These are phyloP conservation scores for Boeremia lycopersici DNA, from an alignment of 2,329 filamentous ascomycete genomes.

Conservation along the genomic window DNA sequence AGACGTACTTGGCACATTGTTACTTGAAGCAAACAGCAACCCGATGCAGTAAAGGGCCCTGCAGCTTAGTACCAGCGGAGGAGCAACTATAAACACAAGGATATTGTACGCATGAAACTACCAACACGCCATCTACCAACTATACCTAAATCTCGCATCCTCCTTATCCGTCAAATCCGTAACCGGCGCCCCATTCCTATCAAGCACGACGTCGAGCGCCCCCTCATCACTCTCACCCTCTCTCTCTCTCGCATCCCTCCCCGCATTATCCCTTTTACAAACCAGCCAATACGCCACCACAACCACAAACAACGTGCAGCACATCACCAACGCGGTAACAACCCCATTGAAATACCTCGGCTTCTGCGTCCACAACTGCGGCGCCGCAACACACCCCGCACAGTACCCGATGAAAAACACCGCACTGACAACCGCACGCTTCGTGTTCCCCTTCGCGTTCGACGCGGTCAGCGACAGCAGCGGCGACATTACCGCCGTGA, in stretches of 20 bases:
- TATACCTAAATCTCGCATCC: slow-evolving; percentile 1
- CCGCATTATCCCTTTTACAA: neutral
- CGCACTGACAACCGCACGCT: slow-evolving; percentile 53
- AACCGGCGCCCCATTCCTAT: slow-evolving; percentile 6
- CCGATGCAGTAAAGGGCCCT: slow-evolving; percentile 53
- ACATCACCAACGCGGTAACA: slow-evolving; percentile 54
- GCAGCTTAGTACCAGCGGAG: neutral
- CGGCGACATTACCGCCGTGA: slow-evolving; percentile 8
- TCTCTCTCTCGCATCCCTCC: neutral
- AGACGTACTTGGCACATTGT: slow-evolving; percentile 53
- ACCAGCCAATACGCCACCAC: slow-evolving; percentile 7
- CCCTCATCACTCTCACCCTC: neutral
- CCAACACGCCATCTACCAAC: neutral
- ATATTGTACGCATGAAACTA: too few species aligned
- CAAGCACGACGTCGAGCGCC: neutral
- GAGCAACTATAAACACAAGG: neutral
- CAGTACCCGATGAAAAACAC: slow-evolving; percentile 60
- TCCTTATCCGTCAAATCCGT: slow-evolving; percentile 8
- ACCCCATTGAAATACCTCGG: slow-evolving; percentile 56
- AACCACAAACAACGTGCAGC: slow-evolving; percentile 32
- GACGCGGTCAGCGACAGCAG: slow-evolving; percentile 51
- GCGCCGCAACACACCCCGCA: slow-evolving; percentile 53
- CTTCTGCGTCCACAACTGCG: slow-evolving; percentile 56
- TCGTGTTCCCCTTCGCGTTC: slow-evolving; percentile 60
- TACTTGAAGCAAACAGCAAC: slow-evolving; percentile 57